phyloP scores from a whole-genome alignment of 257 asterid species.

The Plectranthus barbatus region DNA sequence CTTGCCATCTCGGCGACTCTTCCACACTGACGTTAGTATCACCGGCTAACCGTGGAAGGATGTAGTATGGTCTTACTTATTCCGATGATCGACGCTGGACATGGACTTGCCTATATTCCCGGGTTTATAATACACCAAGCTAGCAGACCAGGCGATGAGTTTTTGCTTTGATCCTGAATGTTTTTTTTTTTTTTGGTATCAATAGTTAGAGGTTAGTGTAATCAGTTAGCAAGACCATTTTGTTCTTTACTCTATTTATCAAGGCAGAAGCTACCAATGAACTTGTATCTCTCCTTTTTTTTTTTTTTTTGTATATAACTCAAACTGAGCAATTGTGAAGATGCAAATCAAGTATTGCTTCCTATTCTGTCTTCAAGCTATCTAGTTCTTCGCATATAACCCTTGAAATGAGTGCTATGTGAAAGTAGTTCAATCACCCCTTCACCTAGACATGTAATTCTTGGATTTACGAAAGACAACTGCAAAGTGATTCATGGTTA shows the following conservation, averaged over 20 bases:
- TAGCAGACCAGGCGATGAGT: not conserved
- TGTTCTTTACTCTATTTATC: not conserved
- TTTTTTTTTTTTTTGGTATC: conserved; percentile 8
- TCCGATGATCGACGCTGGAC: not conserved
- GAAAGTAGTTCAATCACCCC: not conserved
- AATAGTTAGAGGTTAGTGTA: not conserved
- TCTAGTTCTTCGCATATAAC: not conserved
- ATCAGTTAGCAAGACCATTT: not conserved
- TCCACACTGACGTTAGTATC: not conserved
- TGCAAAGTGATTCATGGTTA: not conserved
- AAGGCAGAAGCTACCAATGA: no score
- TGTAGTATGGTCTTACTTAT: not conserved
- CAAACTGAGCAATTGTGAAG: not conserved
- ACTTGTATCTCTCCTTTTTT: no score
- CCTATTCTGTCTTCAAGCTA: not conserved
- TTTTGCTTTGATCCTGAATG: not conserved
- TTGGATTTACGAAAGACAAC: not conserved
- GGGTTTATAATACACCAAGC: not conserved
- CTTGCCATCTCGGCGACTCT: not conserved
- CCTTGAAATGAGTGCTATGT: not conserved
- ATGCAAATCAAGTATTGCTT: not conserved
- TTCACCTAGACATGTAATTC: not conserved
- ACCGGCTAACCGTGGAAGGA: not conserved
- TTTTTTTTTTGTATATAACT: not conserved
- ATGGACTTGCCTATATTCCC: not conserved